These are phyloP conservation scores for Oleoguttula mirabilis DNA, from an alignment of 495 filamentous ascomycete species.

Conservation along the genomic window DNA sequence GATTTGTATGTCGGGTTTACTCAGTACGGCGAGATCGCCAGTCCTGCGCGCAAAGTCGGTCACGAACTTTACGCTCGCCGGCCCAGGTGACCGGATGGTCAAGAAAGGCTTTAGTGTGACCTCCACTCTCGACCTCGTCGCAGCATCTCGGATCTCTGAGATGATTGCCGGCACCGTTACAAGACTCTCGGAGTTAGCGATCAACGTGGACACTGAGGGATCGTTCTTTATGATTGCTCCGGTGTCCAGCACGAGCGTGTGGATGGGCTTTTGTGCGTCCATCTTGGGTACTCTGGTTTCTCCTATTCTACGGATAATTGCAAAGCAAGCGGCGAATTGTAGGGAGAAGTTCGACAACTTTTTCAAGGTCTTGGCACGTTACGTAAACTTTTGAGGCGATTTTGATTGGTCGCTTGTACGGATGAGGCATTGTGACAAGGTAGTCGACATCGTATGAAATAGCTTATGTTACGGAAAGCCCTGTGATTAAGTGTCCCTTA, in stretches of 20 bases:
- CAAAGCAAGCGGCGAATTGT: no score
- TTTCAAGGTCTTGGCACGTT: no score
- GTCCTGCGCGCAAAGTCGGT: conserved; percentile 79
- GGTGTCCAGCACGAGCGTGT: conserved; percentile 80
- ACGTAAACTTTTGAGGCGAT: no score
- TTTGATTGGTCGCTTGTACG: no score
- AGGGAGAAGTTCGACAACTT: no score
- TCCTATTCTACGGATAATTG: no score
- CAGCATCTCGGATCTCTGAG: conserved; percentile 77
- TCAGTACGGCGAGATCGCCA: conserved; percentile 77
- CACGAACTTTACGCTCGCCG: conserved; percentile 66
- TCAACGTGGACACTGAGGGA: conserved; percentile 62
- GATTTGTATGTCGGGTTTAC: conserved; percentile 74
- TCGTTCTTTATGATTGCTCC: conserved; percentile 87
- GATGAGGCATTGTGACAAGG: no score
- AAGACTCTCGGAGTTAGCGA: conserved; percentile 61
- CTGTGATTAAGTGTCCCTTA: no score
- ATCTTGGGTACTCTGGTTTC: no score
- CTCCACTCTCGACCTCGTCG: conserved; percentile 65
- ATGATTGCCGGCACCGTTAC: conserved; percentile 81
- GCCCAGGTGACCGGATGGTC: conserved; percentile 56
- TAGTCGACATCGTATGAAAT: no score
- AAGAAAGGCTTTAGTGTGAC: conserved; percentile 75
- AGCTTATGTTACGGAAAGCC: no score
- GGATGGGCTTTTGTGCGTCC: conserved; percentile 47